Percentiles rank a stretch among this genome's conserved stretches.
phyloP scores from a whole-genome alignment of 2,329 filamentous ascomycete genomes.

The Talaromyces sp. region DNA sequence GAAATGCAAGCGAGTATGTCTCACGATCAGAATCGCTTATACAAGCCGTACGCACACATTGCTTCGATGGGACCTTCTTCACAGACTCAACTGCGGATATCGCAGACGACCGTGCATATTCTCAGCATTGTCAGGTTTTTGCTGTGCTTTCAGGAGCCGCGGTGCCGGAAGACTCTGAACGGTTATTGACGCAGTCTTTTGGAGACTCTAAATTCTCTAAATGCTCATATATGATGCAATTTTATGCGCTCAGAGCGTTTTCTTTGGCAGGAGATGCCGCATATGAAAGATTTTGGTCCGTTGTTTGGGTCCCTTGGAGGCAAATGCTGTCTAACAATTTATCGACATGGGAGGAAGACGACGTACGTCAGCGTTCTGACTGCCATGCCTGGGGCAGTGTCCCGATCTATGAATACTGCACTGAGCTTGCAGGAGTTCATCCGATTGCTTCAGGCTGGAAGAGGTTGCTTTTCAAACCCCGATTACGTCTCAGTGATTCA shows the following conservation, averaged over 20 bases:
- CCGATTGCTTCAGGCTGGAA: neutral
- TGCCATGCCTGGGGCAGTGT: conserved; percentile 46
- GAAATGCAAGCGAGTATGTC: neutral
- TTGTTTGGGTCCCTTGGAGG: neutral
- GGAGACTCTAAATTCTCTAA: neutral
- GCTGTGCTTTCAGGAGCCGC: neutral
- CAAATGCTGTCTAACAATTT: conserved; percentile 27
- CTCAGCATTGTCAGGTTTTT: neutral
- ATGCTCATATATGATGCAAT: neutral
- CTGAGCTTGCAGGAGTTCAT: conserved; percentile 28
- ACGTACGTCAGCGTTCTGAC: conserved; percentile 42
- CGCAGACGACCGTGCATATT: neutral
- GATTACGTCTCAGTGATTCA: neutral
- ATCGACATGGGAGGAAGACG: conserved; percentile 44
- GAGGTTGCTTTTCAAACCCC: neutral
- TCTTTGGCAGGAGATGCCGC: neutral
- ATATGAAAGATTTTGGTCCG: neutral
- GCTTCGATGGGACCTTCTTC: neutral
- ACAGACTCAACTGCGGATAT: neutral
- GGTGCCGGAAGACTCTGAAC: neutral
- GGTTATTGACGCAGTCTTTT: neutral
- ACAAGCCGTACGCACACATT: neutral
- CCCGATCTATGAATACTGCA: conserved; percentile 42
- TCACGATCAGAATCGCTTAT: neutral
- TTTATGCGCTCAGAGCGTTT: neutral